Conservation (phyloP, 352 stramenopile species). For the Phytophthora sp. region DNA sequence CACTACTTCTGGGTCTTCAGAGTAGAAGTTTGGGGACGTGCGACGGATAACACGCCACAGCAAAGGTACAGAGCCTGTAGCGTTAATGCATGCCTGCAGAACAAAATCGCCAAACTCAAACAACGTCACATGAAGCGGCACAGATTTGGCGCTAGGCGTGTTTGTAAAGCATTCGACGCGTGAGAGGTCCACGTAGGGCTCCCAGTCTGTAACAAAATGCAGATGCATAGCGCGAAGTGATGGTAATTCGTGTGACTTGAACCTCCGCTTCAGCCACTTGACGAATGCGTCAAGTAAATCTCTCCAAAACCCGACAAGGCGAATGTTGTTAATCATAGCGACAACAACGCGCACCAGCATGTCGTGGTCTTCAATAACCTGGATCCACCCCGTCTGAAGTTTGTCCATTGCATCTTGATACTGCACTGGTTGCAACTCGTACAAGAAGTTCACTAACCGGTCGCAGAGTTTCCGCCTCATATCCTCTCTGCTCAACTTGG, state of each 20-base stretch:
- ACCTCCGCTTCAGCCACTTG: constrained; percentile 39
- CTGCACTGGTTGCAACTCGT: constrained; percentile 26
- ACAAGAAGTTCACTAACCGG: constrained; percentile 39
- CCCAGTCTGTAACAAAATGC: constrained; percentile 39
- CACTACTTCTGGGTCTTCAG: constrained; percentile 15
- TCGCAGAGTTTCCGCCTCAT: constrained; percentile 33
- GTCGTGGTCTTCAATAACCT: constrained; percentile 40
- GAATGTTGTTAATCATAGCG: constrained; percentile 44
- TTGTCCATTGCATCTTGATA: constrained; percentile 36
- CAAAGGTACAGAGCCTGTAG: constrained; percentile 24
- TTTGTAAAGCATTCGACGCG: constrained; percentile 32
- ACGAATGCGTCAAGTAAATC: constrained; percentile 44
- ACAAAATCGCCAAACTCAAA: constrained; percentile 37
- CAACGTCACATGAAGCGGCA: constrained; percentile 28
- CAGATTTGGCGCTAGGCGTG: constrained; percentile 9
- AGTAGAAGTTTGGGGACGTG: constrained; percentile 13
- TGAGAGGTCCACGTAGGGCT: constrained; percentile 27
- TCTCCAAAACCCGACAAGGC: constrained; percentile 43
- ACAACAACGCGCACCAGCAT: constrained; percentile 42
- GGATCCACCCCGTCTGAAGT: constrained; percentile 39
- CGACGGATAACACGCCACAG: constrained; percentile 45
- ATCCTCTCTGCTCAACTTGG: constrained; percentile 11
- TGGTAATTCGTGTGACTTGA: constrained; percentile 16
- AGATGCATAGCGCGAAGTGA: constrained; percentile 50
- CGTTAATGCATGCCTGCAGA: constrained; percentile 45